Conservation (phyloP, 208 protist species). For the Giardia duodenalis region DNA sequence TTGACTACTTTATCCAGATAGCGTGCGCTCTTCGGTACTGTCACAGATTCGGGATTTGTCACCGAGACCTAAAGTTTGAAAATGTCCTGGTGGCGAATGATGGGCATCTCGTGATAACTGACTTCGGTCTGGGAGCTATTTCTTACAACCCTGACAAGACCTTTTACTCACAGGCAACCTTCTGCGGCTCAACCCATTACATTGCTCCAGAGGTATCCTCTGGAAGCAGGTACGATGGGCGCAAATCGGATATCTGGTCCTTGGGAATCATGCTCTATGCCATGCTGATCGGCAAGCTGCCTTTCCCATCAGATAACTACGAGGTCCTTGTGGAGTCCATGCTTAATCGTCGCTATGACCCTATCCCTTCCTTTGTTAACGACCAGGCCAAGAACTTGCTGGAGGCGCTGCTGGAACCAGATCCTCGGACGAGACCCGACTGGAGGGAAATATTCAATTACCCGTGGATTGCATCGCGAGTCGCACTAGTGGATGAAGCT, state of each 20-base stretch:
- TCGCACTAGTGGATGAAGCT: not conserved
- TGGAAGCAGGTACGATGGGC: slow-evolving; percentile 22
- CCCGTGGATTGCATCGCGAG: not conserved
- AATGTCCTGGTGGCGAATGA: not conserved
- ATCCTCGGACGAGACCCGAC: not conserved
- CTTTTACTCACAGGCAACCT: not conserved
- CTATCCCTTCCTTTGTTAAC: not conserved
- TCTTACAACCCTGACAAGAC: slow-evolving; percentile 24
- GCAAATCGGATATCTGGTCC: slow-evolving; percentile 27
- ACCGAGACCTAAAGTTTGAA: slow-evolving; percentile 26
- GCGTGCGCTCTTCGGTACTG: not conserved
- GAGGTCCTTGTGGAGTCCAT: slow-evolving; percentile 2
- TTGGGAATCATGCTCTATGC: slow-evolving; percentile 28
- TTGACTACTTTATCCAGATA: slow-evolving; percentile 19
- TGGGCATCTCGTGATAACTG: not conserved
- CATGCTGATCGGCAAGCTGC: slow-evolving; percentile 22
- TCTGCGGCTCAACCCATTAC: slow-evolving; percentile 39
- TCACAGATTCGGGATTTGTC: slow-evolving; percentile 1
- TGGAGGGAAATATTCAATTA: slow-evolving; percentile 16
- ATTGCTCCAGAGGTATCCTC: slow-evolving; percentile 31
- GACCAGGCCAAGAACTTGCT: not conserved
- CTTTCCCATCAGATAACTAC: slow-evolving; percentile 1
- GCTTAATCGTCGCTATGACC: slow-evolving; percentile 6
- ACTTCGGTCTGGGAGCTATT: slow-evolving; percentile 15
- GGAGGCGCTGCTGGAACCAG: not conserved